A percentile compares a stretch with the other conserved stretches of the same genome.
phyloP scores from a whole-genome alignment of 1,284 basidiomycete genomes.

The Marasmius fiardii region DNA sequence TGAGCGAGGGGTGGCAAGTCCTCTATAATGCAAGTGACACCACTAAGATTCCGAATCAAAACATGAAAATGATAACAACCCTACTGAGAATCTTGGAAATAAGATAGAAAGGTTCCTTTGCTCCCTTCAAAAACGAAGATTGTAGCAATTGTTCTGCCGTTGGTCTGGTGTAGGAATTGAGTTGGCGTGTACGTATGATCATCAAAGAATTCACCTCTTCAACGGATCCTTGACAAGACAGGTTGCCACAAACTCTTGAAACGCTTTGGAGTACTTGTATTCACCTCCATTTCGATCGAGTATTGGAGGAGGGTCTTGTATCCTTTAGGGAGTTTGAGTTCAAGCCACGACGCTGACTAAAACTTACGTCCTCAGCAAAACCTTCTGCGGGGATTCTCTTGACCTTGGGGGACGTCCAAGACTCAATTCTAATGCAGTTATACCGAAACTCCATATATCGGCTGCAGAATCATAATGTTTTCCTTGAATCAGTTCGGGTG shows the following conservation, averaged over 20 bases:
- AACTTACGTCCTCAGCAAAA: constrained; percentile 71
- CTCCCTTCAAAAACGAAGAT: constrained; percentile 74
- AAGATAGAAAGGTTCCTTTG: constrained; percentile 74
- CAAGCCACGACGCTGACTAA: constrained; percentile 15
- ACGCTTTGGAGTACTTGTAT: constrained; percentile 78
- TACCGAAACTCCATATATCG: constrained; percentile 92
- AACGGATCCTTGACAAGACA: constrained; percentile 83
- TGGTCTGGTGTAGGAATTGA: constrained; percentile 51
- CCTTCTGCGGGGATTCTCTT: constrained; percentile 69
- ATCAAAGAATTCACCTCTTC: no score
- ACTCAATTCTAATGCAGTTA: constrained; percentile 82
- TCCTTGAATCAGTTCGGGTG: constrained; percentile 85
- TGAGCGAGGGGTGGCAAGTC: constrained; percentile 67
- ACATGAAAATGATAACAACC: constrained; percentile 14
- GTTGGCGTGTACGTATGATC: neutral
- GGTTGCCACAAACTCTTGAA: constrained; percentile 79
- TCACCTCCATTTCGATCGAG: constrained; percentile 69
- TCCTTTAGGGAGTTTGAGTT: constrained; percentile 35
- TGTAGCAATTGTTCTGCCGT: constrained; percentile 76
- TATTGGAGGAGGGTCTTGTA: constrained; percentile 70
- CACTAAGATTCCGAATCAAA: neutral
- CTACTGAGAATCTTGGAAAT: constrained; percentile 70
- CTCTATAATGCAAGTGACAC: constrained; percentile 25
- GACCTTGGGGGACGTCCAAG: constrained; percentile 83
- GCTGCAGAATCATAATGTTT: constrained; percentile 82